phyloP scores from a whole-genome alignment of 2,329 filamentous ascomycete species.

The Sclerotinia trifoliorum region DNA sequence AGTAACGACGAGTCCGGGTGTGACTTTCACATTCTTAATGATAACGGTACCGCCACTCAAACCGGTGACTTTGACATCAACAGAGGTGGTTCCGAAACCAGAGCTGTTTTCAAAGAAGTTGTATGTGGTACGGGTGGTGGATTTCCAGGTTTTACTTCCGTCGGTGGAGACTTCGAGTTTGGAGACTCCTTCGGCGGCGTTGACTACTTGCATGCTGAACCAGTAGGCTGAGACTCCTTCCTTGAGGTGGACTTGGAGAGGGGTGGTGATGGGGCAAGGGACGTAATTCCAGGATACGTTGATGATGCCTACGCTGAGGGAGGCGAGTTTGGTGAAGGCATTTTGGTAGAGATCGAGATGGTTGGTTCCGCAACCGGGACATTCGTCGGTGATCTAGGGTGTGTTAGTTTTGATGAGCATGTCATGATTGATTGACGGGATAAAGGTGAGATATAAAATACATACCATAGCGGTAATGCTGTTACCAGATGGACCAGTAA shows the following conservation, averaged over 20 bases:
- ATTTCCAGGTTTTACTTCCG: slow-evolving; percentile 56
- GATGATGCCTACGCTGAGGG: slow-evolving; percentile 48
- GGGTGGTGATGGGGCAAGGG: slow-evolving; percentile 50
- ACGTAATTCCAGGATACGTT: slow-evolving; percentile 50
- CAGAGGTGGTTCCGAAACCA: slow-evolving; percentile 55
- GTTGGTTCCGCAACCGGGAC: slow-evolving; percentile 53
- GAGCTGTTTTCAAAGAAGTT: slow-evolving; percentile 62
- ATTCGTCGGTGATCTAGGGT: slow-evolving; percentile 55
- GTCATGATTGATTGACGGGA: neutral
- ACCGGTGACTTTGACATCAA: slow-evolving; percentile 57
- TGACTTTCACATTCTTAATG: slow-evolving; percentile 51
- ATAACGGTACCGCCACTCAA: slow-evolving; percentile 50
- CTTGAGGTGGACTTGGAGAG: slow-evolving; percentile 54
- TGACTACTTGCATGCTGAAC: slow-evolving; percentile 65
- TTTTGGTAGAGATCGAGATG: slow-evolving; percentile 56
- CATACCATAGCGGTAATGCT: slow-evolving; percentile 63
- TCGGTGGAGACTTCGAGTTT: slow-evolving; percentile 61
- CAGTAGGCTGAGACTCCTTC: slow-evolving; percentile 51
- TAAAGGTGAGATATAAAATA: neutral
- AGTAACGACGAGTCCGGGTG: slow-evolving; percentile 25
- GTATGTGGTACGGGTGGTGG: slow-evolving; percentile 53
- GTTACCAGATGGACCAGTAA: slow-evolving; percentile 57
- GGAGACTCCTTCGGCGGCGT: slow-evolving; percentile 56
- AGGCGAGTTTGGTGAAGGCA: slow-evolving; percentile 50
- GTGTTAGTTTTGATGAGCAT: neutral